These are phyloP conservation scores for Coemansia sp. DNA, from an alignment of 192 early-diverging fungal genomes.

Conservation along the genomic window DNA sequence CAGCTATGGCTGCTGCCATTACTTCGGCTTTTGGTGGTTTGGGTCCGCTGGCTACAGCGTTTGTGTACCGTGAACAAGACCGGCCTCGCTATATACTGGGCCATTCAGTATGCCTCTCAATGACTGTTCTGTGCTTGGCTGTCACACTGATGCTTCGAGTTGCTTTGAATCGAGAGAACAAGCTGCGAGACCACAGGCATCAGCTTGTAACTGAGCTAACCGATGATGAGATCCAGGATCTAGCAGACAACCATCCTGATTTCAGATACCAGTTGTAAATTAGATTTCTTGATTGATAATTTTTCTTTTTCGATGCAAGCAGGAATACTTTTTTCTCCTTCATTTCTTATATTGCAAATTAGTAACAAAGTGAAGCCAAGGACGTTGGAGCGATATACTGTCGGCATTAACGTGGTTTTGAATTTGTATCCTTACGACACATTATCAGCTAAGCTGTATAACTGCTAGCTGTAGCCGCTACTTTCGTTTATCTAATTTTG, in stretches of 20 bases:
- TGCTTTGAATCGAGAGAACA: slow-evolving; percentile 26
- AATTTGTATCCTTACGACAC: too few relatives aligned
- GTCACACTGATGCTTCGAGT: slow-evolving; percentile 19
- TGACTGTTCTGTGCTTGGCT: slow-evolving; percentile 23
- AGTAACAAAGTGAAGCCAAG: too few relatives aligned
- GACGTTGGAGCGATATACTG: too few relatives aligned
- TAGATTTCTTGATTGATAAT: neutral
- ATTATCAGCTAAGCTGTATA: neutral
- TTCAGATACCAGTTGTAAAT: slow-evolving; percentile 41
- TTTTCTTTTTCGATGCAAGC: too few relatives aligned
- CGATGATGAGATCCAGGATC: slow-evolving; percentile 24
- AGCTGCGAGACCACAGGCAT: slow-evolving; percentile 16
- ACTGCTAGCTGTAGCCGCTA: too few relatives aligned
- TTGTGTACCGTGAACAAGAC: slow-evolving; percentile 50
- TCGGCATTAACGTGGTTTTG: too few relatives aligned
- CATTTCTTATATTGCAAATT: too few relatives aligned
- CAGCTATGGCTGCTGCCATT: slow-evolving; percentile 45
- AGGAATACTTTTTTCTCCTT: too few relatives aligned
- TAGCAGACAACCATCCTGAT: slow-evolving; percentile 47
- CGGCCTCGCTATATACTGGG: slow-evolving; percentile 30
- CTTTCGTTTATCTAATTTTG: neutral
- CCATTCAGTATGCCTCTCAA: slow-evolving; percentile 40
- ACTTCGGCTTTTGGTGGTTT: slow-evolving; percentile 38
- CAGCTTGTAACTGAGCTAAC: slow-evolving; percentile 22
- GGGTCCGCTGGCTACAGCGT: slow-evolving; percentile 44